Conservation (phyloP, 805 yeast genomes). For the Yarrowia deformans region DNA sequence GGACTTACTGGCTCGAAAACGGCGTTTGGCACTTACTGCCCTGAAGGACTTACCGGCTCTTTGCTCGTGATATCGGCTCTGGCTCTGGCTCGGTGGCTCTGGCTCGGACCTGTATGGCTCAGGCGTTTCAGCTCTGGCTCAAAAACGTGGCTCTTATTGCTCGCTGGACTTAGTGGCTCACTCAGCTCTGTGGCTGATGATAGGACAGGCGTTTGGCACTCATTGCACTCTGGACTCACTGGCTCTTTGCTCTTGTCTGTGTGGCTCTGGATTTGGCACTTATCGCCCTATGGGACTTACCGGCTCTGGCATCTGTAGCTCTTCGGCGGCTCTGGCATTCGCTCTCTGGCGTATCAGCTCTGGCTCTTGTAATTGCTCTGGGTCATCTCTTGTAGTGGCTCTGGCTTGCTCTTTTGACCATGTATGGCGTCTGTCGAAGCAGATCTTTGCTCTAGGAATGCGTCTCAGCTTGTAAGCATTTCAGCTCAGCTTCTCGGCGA, state of each 20-base stretch:
- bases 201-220: not conserved
- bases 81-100: no score
- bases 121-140: conserved; percentile 1
- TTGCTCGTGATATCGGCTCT: no score
- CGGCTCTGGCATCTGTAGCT: not conserved
- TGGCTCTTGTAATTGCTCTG: not conserved
- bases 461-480: conserved; percentile 1
- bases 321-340: not conserved
- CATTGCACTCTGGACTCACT: conserved; percentile 3
- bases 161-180: not conserved
- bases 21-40: not conserved
- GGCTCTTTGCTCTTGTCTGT: conserved; percentile 1
- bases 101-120: not conserved
- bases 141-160: conserved; percentile 1
- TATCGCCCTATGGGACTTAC: conserved; percentile 1
- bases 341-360: not conserved
- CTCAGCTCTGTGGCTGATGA: no score
- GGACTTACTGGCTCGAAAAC: not conserved
- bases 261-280: conserved; percentile 10
- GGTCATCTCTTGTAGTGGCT: not conserved
- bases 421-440: conserved; percentile 6
- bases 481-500: not conserved
- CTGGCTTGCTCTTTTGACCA: conserved; percentile 23
- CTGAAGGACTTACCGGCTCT: no score
- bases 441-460: conserved; percentile 27